Evolutionary conservation across 208 protist species (phyloP), one percentile per base, ranked within the genome.

Genomic region (Acanthamoeba culbertsoni): DNA sequence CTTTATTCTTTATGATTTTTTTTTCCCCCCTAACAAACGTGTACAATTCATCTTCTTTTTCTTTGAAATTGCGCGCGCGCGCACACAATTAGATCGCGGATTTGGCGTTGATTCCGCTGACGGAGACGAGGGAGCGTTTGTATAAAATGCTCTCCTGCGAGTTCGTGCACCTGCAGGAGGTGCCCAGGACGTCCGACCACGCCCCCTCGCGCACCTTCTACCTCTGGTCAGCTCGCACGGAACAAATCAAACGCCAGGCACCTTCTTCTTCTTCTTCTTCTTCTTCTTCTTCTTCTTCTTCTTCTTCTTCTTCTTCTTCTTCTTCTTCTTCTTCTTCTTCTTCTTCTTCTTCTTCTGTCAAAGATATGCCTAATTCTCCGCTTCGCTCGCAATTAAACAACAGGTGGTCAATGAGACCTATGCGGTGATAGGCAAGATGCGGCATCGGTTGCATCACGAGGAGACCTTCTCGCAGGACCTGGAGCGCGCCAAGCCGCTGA

Each of bases 111-210:
- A 90, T 90, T 5, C 51, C 82, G 35, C 18, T 46, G 82, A 23
- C 53, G 18, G 82, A 90, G 37, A 90, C 82, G 37, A 26, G 82
- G 1, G 82, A 90, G 42, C 26, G 28, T 0, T 53, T 90, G 37
- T 90, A 90, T 53, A 90, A 90, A 53, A 90, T 90, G 82, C 42
- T 90, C n/a, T n/a, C 53, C 10, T 45, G 35, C 35, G 82, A 68
- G 46, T 90, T 90, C 35, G 82, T 90, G 51, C 82, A 90, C 37
- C 82, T 90, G n/a, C 82, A 90, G n/a, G 82, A 90, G 42, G 82
- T 90, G 53, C 82, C 82, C 51, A 63, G 42, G 37, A 68, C 53
- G 35, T 28, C 82, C 35, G 82, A 90, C 33, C 82, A 90, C 53
- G 55, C 55, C 26, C 82, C 82, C 53, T 16, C 82, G 18, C 82